These are phyloP conservation scores for Aspergillus intermedius DNA, from an alignment of 2,329 filamentous ascomycete genomes.

Conservation along the genomic window DNA sequence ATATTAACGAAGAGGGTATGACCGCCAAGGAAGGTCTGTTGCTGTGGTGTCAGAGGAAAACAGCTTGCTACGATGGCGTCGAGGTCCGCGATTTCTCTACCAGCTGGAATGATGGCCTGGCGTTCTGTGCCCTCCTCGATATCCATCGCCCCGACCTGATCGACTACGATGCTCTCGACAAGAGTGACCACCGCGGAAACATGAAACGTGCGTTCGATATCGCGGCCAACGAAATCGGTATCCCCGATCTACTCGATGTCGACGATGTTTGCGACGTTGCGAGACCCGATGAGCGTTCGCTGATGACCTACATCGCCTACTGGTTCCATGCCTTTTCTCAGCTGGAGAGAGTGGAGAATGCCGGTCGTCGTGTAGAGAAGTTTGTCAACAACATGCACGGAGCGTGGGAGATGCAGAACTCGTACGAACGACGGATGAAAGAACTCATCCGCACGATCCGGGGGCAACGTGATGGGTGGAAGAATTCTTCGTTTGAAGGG, in stretches of 20 bases:
- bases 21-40: constrained; percentile 93
- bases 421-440: constrained; percentile 85
- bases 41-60: constrained; percentile 97
- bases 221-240: constrained; percentile 91
- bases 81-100: constrained; percentile 89
- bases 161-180: constrained; percentile 91
- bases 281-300: constrained; percentile 87
- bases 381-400: constrained; percentile 99
- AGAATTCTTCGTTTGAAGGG: constrained; percentile 74
- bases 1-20: constrained; percentile 97
- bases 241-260: constrained; percentile 89
- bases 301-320: constrained; percentile 99
- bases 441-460: constrained; percentile 69
- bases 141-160: constrained; percentile 97
- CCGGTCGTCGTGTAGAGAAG: constrained; percentile 91
- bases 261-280: constrained; percentile 97
- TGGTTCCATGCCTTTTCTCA: constrained; percentile 99
- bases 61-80: constrained; percentile 95
- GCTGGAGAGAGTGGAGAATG: constrained; percentile 98
- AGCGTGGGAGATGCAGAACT: constrained; percentile 98
- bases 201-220: constrained; percentile 98
- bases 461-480: constrained; percentile 69
- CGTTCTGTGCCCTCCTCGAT: constrained; percentile 92
- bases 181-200: constrained; percentile 87
- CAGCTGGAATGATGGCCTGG: constrained; percentile 96